Percentiles rank a stretch among this genome's conserved stretches.
Evolutionary conservation across 1,284 basidiomycete species (phyloP).

Genomic region (Apiotrichum porosum): DNA sequence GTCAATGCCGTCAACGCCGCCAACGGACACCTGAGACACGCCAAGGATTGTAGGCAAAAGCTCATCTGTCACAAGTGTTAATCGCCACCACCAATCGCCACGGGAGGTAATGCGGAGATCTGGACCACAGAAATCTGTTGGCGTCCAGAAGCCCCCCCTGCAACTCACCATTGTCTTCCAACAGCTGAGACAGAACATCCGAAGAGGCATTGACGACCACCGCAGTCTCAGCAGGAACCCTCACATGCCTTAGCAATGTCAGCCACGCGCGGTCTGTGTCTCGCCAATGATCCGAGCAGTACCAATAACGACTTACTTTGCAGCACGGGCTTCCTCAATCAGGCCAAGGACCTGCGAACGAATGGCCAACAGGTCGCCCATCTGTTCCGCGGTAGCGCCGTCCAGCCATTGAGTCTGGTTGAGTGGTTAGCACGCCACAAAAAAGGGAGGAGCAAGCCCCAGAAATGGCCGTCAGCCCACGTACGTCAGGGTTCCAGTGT

Average conservation of each 20-base stretch:
- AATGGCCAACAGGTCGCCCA: slow-evolving; percentile 24
- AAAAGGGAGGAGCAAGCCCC: neutral
- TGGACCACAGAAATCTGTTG: too few species aligned
- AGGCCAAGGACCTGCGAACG: slow-evolving; percentile 27
- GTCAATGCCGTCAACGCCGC: slow-evolving; percentile 29
- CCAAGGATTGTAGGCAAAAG: slow-evolving; percentile 70
- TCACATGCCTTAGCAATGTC: slow-evolving; percentile 6
- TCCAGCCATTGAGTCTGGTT: neutral
- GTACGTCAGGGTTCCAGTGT: slow-evolving; percentile 60
- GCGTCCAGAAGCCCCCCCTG: too few species aligned
- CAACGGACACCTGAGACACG: slow-evolving; percentile 61
- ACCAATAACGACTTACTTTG: slow-evolving; percentile 41
- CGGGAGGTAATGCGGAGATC: too few species aligned
- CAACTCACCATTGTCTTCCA: slow-evolving; percentile 24
- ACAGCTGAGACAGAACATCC: slow-evolving; percentile 2
- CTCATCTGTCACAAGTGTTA: slow-evolving; percentile 49
- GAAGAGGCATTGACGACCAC: slow-evolving; percentile 7
- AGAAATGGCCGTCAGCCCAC: slow-evolving; percentile 17
- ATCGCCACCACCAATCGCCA: neutral
- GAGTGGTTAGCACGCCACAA: neutral
- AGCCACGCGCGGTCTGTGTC: too few species aligned
- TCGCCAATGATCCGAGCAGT: too few species aligned
- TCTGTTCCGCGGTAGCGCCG: slow-evolving; percentile 12
- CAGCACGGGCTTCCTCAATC: slow-evolving; percentile 29
- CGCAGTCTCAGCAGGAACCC: slow-evolving; percentile 13